A percentile compares a stretch with the other conserved stretches of the same genome.
Evolutionary conservation across 164 flowering plant genomes (phyloP).

Genomic region (Stephania yunnanensis): DNA sequence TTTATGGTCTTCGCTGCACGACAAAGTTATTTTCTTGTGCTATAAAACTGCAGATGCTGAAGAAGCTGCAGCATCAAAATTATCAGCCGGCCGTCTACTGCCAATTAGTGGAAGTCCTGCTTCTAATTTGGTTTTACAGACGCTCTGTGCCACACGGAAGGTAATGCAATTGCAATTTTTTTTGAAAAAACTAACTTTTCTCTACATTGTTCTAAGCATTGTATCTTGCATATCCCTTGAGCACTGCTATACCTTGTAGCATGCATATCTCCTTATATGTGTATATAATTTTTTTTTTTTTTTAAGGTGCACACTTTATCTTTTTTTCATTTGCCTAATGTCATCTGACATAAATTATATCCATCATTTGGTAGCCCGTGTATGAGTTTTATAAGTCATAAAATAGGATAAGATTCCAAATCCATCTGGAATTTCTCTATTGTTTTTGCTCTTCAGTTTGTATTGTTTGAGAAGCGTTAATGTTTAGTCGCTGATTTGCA

Average conservation of each 20-base stretch:
- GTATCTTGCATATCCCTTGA: too few relatives aligned
- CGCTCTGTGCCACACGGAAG: conserved; percentile 38
- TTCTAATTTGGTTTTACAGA: conserved; percentile 34
- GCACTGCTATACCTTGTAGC: too few relatives aligned
- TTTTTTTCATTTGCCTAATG: too few relatives aligned
- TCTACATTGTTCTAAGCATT: not conserved
- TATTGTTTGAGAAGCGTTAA: not conserved
- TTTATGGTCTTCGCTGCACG: not conserved
- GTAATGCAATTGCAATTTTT: conserved; percentile 32
- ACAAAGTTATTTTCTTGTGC: conserved; percentile 3
- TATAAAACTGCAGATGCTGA: conserved; percentile 39
- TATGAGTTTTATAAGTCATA: too few relatives aligned
- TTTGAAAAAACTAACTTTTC: not conserved
- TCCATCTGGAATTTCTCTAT: too few relatives aligned
- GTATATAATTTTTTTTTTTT: not conserved
- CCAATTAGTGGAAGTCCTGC: conserved; percentile 33
- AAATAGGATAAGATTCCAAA: too few relatives aligned
- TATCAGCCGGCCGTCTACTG: conserved; percentile 28
- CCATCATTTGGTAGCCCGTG: too few relatives aligned
- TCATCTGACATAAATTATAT: too few relatives aligned
- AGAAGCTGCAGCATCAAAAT: conserved; percentile 26
- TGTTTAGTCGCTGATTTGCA: not conserved
- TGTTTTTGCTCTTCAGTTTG: not conserved
- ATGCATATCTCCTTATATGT: not conserved
- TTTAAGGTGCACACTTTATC: too few relatives aligned